Evolutionary conservation across 176 grass and related monocot genomes (phyloP).

Genomic region (Lolium rigidum): DNA sequence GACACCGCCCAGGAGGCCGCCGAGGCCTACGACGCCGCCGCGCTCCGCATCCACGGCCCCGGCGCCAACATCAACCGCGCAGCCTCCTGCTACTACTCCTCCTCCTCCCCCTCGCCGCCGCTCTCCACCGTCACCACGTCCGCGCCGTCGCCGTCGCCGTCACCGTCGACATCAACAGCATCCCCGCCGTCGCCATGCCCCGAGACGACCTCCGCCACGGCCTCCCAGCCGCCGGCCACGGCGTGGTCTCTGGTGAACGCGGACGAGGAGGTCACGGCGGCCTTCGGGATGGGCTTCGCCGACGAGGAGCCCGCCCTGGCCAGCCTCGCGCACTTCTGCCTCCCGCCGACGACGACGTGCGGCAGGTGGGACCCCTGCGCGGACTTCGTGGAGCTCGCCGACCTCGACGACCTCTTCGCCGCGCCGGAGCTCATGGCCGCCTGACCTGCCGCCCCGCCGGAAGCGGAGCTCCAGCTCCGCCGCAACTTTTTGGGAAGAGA

Average conservation of each 20-base stretch:
- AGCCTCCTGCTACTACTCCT: neutral
- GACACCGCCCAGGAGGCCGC: slow-evolving; percentile 75
- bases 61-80: slow-evolving; percentile 63
- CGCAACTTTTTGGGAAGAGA: slow-evolving; percentile 7
- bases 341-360: neutral
- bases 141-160: slow-evolving; percentile 11
- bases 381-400: slow-evolving; percentile 41
- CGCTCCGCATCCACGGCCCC: slow-evolving; percentile 58
- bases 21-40: slow-evolving; percentile 66
- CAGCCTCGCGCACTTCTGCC: slow-evolving; percentile 8
- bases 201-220: neutral
- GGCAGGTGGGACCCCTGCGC: neutral
- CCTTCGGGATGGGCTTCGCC: slow-evolving; percentile 8
- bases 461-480: neutral
- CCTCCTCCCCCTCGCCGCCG: neutral
- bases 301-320: neutral
- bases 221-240: neutral
- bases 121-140: neutral
- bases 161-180: neutral
- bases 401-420: slow-evolving; percentile 44
- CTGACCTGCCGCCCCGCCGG: neutral
- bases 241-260: slow-evolving; percentile 13
- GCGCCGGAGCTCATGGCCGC: slow-evolving; percentile 11
- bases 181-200: slow-evolving; percentile 9
- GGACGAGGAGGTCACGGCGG: slow-evolving; percentile 5